Evolutionary conservation across 352 stramenopile species (phyloP).

Genomic region (Thraustotheca clavata): DNA sequence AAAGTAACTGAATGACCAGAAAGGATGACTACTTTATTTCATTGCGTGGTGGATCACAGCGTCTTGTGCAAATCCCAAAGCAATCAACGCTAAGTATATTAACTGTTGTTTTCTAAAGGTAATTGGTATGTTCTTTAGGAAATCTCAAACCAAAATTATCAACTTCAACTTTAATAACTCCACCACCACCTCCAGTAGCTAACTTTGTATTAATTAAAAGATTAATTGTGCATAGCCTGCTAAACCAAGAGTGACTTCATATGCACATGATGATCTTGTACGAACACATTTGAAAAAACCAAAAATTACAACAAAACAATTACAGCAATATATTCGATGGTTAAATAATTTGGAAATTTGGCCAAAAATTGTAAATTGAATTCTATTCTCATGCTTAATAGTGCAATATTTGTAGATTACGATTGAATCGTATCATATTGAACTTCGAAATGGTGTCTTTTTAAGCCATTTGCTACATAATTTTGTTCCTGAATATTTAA

Average conservation of each 20-base stretch:
- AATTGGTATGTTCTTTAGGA: too few relatives aligned
- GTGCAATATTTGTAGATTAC: not conserved
- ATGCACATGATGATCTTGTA: not conserved
- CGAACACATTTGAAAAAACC: not conserved
- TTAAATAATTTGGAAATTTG: not conserved
- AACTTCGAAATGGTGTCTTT: constrained; percentile 15
- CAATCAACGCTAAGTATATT: too few relatives aligned
- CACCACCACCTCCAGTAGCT: too few relatives aligned
- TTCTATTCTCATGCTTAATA: not conserved
- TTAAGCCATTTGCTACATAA: constrained; percentile 1
- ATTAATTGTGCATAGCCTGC: not conserved
- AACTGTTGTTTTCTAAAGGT: too few relatives aligned
- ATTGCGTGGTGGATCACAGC: too few relatives aligned
- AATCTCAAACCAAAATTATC: too few relatives aligned
- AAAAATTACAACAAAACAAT: constrained; percentile 5
- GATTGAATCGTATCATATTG: not conserved
- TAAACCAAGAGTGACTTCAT: not conserved
- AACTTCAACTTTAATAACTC: too few relatives aligned
- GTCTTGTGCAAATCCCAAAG: too few relatives aligned
- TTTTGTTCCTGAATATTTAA: not conserved
- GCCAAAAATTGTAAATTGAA: not conserved
- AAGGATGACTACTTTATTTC: too few relatives aligned
- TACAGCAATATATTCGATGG: constrained; percentile 12
- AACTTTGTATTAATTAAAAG: too few relatives aligned
- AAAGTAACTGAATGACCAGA: too few relatives aligned